Percentiles rank a stretch among this genome's conserved stretches.
Evolutionary conservation across 345 rosid genomes (phyloP).

Genomic region (Syzygium aqueum): DNA sequence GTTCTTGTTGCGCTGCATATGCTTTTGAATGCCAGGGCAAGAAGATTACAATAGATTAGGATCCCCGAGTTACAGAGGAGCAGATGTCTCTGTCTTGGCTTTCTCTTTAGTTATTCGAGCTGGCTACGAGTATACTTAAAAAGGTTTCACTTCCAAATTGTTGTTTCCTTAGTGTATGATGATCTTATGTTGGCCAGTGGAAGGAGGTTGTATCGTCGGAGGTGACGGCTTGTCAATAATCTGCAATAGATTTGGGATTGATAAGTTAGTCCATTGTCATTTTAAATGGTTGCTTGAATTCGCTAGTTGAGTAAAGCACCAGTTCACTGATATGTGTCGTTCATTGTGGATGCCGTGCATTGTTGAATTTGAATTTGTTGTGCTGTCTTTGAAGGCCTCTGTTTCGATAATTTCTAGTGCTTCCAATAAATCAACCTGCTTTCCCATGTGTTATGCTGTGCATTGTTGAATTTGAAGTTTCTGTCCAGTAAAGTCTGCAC

Average conservation of each 20-base stretch:
- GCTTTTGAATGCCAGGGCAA: neutral
- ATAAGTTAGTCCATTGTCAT: neutral
- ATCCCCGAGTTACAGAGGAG: neutral
- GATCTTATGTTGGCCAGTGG: neutral
- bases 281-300: too few relatives aligned
- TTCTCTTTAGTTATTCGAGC: neutral
- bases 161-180: neutral
- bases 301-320: neutral
- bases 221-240: neutral
- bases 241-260: neutral
- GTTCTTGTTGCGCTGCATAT: neutral
- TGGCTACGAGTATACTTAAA: neutral
- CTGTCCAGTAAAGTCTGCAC: neutral
- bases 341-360: rapidly evolving
- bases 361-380: neutral
- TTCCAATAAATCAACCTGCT: neutral
- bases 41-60: neutral
- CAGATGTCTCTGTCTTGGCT: neutral
- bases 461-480: neutral
- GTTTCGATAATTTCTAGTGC: rapidly evolving
- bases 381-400: neutral
- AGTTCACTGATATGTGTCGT: neutral
- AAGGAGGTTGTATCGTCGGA: neutral
- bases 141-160: too few relatives aligned
- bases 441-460: too few relatives aligned